A percentile compares a stretch with the other conserved stretches of the same genome.
Evolutionary conservation across 2,329 filamentous ascomycete genomes (phyloP).

Genomic region (Geoglossum cookeanum): DNA sequence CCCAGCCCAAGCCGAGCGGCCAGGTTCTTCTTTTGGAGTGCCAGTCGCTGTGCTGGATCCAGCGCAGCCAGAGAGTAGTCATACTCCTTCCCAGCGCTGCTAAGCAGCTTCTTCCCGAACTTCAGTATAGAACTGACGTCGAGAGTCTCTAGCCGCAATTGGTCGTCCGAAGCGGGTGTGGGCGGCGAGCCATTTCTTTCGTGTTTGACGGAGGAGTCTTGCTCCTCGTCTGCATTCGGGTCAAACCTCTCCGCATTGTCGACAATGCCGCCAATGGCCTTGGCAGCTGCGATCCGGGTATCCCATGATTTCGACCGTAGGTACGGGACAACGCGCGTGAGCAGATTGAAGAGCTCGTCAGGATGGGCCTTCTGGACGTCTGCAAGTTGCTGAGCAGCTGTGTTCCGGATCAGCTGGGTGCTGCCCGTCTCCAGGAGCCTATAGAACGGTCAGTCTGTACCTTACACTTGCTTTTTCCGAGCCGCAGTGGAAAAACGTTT

Average conservation of each 20-base stretch:
- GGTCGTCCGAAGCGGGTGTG: constrained; percentile 31
- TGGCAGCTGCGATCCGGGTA: constrained; percentile 79
- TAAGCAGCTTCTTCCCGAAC: constrained; percentile 65
- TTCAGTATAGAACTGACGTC: constrained; percentile 65
- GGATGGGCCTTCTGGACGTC: constrained; percentile 97
- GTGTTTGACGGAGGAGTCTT: constrained; percentile 14
- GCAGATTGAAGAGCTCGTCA: constrained; percentile 88
- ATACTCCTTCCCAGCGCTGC: constrained; percentile 61
- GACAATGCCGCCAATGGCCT: constrained; percentile 84
- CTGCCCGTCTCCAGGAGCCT: constrained; percentile 95
- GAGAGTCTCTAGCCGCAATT: constrained; percentile 53
- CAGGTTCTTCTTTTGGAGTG: constrained; percentile 79
- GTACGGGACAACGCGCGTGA: constrained; percentile 89
- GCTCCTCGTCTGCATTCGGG: constrained; percentile 47
- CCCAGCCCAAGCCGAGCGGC: constrained; percentile 63
- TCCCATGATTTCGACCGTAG: constrained; percentile 93
- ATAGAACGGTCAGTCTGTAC: constrained; percentile 7
- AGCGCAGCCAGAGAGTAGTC: constrained; percentile 70
- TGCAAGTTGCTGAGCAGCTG: constrained; percentile 86
- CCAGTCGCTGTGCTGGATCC: constrained; percentile 61
- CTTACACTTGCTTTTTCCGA: neutral
- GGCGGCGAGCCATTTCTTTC: constrained; percentile 17
- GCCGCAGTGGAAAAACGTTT: neutral
- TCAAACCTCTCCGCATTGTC: constrained; percentile 76
- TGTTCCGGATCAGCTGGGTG: constrained; percentile 88